Evolutionary conservation across 2,329 filamentous ascomycete species (phyloP), one percentile per base, ranked within the genome.

Genomic region (Rhexocercosporidium sp.): DNA sequence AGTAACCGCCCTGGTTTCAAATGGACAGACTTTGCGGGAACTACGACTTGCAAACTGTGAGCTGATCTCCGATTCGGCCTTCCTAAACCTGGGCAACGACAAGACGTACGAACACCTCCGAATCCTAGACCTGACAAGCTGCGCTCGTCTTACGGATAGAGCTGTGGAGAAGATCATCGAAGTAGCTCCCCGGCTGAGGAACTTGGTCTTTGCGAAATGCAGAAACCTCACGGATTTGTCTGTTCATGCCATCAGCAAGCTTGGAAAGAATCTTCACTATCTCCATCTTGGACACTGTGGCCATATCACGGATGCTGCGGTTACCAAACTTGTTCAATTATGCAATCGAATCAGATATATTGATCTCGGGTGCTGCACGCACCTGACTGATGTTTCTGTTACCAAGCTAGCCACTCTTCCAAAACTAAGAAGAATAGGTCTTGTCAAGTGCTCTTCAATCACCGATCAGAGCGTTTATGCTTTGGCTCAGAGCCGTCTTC

Each of bases 281-380:
- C 90, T 99, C 62, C 96, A 99, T 76, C 85, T 99, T 1, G 96
- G 96, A 11, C 96, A 99, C 78, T 99, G 96, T 79, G 88, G 88
- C 31, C 89, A 94, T 56, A 94, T 99, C 76, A 97, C 95, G 0
- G 96, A 99, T 76, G 85, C 89, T 41, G 94, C 93, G 1, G 93
- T 99, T 20, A 92, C 92, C 74, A 90, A 89, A 64, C 84, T 99
- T 37, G 93, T 97, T 46, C 90, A 91, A 72, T 84, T 84, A 62
- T 99, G 96, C 83, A 98, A 95, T 75, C 89, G 96, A 27, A 98
- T 99, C 72, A 88, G 96, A 64, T 99, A 99, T 78, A 99, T 99
- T 71, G 96, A 99, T 77, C 83, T 99, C 51, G 96, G 96, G n/a
- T 98, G 96, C 81, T 99, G 96, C 79, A 88, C 87, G 16, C 90